Conservation (phyloP, 345 rosid genomes). For the Trapa incisa region DNA sequence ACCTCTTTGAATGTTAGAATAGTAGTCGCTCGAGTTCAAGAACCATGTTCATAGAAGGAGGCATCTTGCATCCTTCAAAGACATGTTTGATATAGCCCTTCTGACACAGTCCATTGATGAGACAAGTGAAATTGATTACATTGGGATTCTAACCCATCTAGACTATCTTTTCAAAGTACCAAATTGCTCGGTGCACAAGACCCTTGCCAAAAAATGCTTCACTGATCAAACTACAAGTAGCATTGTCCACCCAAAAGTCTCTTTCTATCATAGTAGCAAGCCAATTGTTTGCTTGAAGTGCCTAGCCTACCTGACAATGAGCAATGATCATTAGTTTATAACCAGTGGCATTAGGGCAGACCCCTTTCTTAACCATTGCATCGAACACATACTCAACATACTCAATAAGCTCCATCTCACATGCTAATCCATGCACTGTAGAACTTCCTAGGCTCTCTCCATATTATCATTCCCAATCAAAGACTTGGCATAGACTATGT, state of each 20-base stretch:
- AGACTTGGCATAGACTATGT: constrained; percentile 50
- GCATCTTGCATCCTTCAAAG: too few relatives aligned
- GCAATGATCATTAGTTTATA: constrained; percentile 54
- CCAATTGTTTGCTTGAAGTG: constrained; percentile 60
- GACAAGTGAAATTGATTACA: too few relatives aligned
- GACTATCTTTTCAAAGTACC: too few relatives aligned
- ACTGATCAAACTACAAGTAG: constrained; percentile 51
- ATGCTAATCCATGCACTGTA: constrained; percentile 42
- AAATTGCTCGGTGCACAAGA: too few relatives aligned
- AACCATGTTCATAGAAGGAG: constrained; percentile 14
- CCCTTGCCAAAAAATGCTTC: constrained; percentile 47
- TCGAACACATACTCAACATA: constrained; percentile 59
- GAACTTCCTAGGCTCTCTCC: constrained; percentile 53
- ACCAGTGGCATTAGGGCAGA: constrained; percentile 1
- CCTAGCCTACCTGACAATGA: constrained; percentile 40
- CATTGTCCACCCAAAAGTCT: constrained; percentile 50
- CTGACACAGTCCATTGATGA: too few relatives aligned
- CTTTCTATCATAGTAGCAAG: constrained; percentile 47
- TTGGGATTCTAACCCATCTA: too few relatives aligned
- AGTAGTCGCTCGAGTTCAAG: too few relatives aligned
- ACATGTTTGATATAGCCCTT: too few relatives aligned
- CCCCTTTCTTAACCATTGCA: constrained; percentile 62
- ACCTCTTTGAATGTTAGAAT: too few relatives aligned
- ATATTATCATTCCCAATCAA: constrained; percentile 43
- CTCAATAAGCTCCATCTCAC: constrained; percentile 37